These are phyloP conservation scores for Starmerella ratchasimensis DNA, from an alignment of 805 yeast species.

Conservation along the genomic window DNA sequence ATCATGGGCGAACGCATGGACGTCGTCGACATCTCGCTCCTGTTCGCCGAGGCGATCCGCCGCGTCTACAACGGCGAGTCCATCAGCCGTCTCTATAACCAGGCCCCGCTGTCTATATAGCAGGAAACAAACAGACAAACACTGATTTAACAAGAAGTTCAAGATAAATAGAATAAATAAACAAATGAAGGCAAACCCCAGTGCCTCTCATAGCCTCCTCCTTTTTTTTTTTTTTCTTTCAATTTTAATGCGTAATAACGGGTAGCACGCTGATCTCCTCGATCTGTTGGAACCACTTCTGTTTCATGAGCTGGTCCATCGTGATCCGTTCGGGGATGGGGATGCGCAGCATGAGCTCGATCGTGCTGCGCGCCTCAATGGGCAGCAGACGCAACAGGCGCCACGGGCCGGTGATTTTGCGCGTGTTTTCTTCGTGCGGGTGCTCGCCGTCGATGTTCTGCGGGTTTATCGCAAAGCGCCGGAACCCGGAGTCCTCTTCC, in stretches of 20 bases:
- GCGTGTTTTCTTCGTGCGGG: conserved; percentile 18
- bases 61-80: conserved; percentile 96
- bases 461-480: conserved; percentile 36
- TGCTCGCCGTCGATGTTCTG: conserved; percentile 19
- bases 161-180: too few species aligned
- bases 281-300: conserved; percentile 47
- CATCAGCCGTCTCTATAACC: conserved; percentile 84
- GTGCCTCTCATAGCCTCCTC: too few species aligned
- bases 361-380: conserved; percentile 42
- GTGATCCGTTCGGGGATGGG: conserved; percentile 45
- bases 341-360: conserved; percentile 51
- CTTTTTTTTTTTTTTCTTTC: too few species aligned
- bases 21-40: conserved; percentile 73
- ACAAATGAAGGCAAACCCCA: too few species aligned
- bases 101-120: conserved; percentile 28
- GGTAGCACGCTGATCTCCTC: conserved; percentile 23
- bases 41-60: conserved; percentile 89
- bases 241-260: neutral
- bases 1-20: conserved; percentile 49
- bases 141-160: too few species aligned
- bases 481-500: conserved; percentile 56
- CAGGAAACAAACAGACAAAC: too few species aligned
- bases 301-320: conserved; percentile 41
- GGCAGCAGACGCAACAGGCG: conserved; percentile 63
- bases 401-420: conserved; percentile 49